phyloP scores from a whole-genome alignment of 1,139 yeast species.

The Suhomyces bribrorum region DNA sequence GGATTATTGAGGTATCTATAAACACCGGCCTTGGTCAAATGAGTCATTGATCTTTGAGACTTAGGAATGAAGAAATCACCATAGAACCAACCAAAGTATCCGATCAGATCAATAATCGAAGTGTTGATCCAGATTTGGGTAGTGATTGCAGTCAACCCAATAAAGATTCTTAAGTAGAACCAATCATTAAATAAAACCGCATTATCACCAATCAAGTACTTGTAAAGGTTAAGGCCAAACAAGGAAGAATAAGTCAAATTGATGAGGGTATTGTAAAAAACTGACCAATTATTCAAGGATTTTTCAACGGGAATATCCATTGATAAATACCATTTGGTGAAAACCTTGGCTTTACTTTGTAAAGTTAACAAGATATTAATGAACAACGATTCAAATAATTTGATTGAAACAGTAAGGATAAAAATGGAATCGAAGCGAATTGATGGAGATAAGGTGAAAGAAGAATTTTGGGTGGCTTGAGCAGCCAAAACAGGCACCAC shows the following conservation, averaged over 20 bases:
- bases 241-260: slow-evolving; percentile 49
- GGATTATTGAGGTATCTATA: slow-evolving; percentile 85
- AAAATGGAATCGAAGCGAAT: slow-evolving; percentile 33
- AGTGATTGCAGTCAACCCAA: slow-evolving; percentile 55
- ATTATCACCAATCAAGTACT: slow-evolving; percentile 23
- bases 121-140: slow-evolving; percentile 73
- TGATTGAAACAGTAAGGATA: slow-evolving; percentile 48
- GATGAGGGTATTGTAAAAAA: slow-evolving; percentile 58
- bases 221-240: slow-evolving; percentile 42
- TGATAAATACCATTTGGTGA: slow-evolving; percentile 67
- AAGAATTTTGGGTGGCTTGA: slow-evolving; percentile 22
- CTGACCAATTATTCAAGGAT: slow-evolving; percentile 78
- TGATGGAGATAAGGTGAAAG: slow-evolving; percentile 5
- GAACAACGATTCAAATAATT: slow-evolving; percentile 54
- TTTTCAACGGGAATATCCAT: slow-evolving; percentile 68
- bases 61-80: slow-evolving; percentile 80
- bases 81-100: slow-evolving; percentile 87
- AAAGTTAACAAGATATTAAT: slow-evolving; percentile 55
- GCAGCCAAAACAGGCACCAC: slow-evolving; percentile 46
- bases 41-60: slow-evolving; percentile 36
- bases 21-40: slow-evolving; percentile 78
- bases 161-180: slow-evolving; percentile 57
- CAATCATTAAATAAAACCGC: slow-evolving; percentile 37
- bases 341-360: slow-evolving; percentile 64
- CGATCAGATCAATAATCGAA: slow-evolving; percentile 73